A percentile compares a stretch with the other conserved stretches of the same genome.
These are phyloP conservation scores for Mycena alexandri DNA, from an alignment of 768 basidiomycete species.

Conservation along the genomic window DNA sequence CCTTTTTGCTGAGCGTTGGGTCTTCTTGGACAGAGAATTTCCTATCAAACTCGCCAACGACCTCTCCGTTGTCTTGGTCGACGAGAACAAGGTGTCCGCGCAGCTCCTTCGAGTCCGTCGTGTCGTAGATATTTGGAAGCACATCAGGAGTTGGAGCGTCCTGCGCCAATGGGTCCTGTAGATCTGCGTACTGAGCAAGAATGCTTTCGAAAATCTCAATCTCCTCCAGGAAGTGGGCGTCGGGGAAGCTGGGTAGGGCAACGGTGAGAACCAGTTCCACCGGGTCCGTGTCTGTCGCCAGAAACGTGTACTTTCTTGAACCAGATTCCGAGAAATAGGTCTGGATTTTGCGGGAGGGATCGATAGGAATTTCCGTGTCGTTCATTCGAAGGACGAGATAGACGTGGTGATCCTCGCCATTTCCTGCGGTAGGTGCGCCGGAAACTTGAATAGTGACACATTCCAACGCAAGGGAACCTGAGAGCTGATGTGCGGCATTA, in stretches of 20 bases:
- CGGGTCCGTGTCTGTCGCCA: slow-evolving; percentile 52
- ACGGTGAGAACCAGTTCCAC: slow-evolving; percentile 54
- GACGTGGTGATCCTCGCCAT: slow-evolving; percentile 62
- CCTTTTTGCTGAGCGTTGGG: slow-evolving; percentile 60
- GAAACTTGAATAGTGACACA: slow-evolving; percentile 68
- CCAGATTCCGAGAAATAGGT: slow-evolving; percentile 51
- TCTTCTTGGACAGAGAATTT: slow-evolving; percentile 70
- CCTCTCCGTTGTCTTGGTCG: slow-evolving; percentile 78
- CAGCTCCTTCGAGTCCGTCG: slow-evolving; percentile 50
- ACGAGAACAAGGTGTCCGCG: slow-evolving; percentile 77
- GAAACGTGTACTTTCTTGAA: slow-evolving; percentile 60
- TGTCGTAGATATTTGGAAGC: slow-evolving; percentile 32
- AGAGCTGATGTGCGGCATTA: slow-evolving; percentile 44
- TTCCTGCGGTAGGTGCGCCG: slow-evolving; percentile 37
- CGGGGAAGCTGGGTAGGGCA: slow-evolving; percentile 42
- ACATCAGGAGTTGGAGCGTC: slow-evolving; percentile 6
- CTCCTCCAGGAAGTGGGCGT: slow-evolving; percentile 63
- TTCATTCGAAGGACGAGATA: slow-evolving; percentile 76
- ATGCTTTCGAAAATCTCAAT: slow-evolving; percentile 76
- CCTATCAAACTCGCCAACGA: slow-evolving; percentile 77
- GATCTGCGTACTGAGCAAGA: slow-evolving; percentile 72
- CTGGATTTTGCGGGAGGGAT: slow-evolving; percentile 64
- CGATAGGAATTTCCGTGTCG: slow-evolving; percentile 68
- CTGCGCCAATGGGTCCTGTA: slow-evolving; percentile 43
- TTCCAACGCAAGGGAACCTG: slow-evolving; percentile 67